phyloP scores from a whole-genome alignment of 2,329 filamentous ascomycete genomes.

The Xylaria sp. region DNA sequence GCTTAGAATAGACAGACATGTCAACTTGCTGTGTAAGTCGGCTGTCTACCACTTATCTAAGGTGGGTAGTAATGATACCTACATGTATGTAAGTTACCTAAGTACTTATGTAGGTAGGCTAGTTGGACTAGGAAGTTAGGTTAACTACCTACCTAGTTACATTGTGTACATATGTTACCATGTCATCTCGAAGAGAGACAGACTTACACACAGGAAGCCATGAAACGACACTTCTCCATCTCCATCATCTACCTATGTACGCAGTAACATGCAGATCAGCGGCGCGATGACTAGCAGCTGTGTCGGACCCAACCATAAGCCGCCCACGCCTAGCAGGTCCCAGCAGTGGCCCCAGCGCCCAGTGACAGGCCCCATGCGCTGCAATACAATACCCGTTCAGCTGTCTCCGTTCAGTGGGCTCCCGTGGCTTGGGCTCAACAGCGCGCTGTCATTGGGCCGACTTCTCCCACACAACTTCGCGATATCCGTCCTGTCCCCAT shows the following conservation, averaged over 20 bases:
- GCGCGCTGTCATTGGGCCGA: conserved; percentile 31
- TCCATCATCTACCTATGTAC: conserved; percentile 17
- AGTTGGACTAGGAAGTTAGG: no score
- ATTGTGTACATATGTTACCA: background rate
- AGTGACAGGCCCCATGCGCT: conserved; percentile 25
- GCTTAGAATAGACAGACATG: background rate
- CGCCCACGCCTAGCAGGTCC: conserved; percentile 4
- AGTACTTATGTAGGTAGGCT: background rate
- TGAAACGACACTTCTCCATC: conserved; percentile 9
- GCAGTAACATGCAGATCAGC: conserved; percentile 35
- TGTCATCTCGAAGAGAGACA: background rate
- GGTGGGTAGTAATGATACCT: no score
- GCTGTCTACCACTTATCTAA: background rate
- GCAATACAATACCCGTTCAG: conserved; percentile 36
- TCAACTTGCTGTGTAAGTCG: background rate
- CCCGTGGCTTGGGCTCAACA: conserved; percentile 32
- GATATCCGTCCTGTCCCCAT: conserved; percentile 35
- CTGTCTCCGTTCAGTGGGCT: conserved; percentile 31
- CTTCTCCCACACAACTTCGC: conserved; percentile 35
- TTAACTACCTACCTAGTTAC: no score
- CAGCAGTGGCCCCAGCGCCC: conserved; percentile 22
- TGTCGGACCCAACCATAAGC: conserved; percentile 14
- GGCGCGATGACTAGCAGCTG: conserved; percentile 38
- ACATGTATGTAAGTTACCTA: background rate
- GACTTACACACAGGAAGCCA: background rate